phyloP scores from a whole-genome alignment of 2,329 filamentous ascomycete species.

The Colletotrichum sp. region DNA sequence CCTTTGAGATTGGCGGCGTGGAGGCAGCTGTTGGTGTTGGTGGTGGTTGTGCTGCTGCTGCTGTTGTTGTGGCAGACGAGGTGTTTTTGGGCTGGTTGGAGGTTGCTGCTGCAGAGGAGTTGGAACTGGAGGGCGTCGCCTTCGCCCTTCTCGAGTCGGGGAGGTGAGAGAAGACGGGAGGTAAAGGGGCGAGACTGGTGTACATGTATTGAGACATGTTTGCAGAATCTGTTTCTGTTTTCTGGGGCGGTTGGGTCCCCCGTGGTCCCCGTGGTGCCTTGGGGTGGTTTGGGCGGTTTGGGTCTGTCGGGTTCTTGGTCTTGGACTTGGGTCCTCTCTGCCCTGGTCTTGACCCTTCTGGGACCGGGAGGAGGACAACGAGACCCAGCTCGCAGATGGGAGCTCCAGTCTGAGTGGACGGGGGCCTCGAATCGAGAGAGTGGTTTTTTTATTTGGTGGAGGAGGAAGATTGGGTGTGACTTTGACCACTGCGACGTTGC shows the following conservation, averaged over 20 bases:
- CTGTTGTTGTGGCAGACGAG: not conserved
- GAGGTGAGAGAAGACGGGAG: constrained; percentile 16
- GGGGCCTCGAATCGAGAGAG: not conserved
- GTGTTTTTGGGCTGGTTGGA: not conserved
- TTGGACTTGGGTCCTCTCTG: not conserved
- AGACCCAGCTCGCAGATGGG: constrained; percentile 8
- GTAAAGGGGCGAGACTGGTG: constrained; percentile 20
- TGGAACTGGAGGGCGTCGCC: not conserved
- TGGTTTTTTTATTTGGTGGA: not conserved
- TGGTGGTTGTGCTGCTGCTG: constrained; percentile 29
- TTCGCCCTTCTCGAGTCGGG: constrained; percentile 4
- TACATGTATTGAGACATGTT: constrained; percentile 24
- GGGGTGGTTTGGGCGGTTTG: not conserved
- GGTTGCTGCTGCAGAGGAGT: not conserved
- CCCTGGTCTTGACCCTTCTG: constrained; percentile 3
- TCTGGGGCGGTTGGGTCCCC: not conserved
- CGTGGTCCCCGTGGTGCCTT: not conserved
- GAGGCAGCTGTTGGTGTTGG: constrained; percentile 26
- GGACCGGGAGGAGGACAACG: constrained; percentile 12
- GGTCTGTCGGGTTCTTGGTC: not conserved
- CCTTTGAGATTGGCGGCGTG: not conserved
- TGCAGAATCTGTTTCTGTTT: constrained; percentile 16
- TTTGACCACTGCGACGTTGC: not conserved
- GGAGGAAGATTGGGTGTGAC: not conserved
- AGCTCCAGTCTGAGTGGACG: constrained; percentile 4